Percentiles rank a stretch among this genome's conserved stretches.
These are phyloP conservation scores for Pachyrhizus erosus DNA, from an alignment of 306 rosid species.

Conservation along the genomic window DNA sequence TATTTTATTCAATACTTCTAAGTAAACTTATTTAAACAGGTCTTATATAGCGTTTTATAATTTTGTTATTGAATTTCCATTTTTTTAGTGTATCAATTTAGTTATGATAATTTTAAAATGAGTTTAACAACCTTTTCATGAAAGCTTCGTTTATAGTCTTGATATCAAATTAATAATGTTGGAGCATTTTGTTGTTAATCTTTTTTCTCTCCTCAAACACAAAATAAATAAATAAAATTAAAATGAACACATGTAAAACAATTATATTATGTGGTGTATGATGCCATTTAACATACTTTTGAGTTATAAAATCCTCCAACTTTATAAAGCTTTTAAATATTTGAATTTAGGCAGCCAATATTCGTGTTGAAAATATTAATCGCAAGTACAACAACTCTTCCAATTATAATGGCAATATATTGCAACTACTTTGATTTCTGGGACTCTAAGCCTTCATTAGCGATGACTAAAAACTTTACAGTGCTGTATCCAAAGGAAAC, in stretches of 20 bases:
- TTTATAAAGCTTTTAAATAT: neutral
- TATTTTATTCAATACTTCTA: no score
- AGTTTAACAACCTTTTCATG: neutral
- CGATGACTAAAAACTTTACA: neutral
- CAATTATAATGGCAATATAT: neutral
- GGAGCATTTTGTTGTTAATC: neutral
- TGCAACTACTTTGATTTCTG: neutral
- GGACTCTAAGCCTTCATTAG: neutral
- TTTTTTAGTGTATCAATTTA: neutral
- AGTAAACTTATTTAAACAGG: no score
- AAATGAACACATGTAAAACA: neutral
- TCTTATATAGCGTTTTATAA: neutral
- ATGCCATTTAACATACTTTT: neutral
- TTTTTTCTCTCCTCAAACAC: neutral
- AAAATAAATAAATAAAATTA: neutral
- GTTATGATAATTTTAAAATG: neutral
- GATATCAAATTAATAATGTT: neutral
- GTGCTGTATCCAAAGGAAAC: neutral
- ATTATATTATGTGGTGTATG: neutral
- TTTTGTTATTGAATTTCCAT: neutral
- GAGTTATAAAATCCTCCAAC: neutral
- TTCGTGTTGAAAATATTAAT: neutral
- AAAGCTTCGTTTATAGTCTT: neutral
- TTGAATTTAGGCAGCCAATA: neutral
- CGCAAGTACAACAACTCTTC: neutral